phyloP scores from a whole-genome alignment of 1,139 yeast species.

The Geotrichum reessii region DNA sequence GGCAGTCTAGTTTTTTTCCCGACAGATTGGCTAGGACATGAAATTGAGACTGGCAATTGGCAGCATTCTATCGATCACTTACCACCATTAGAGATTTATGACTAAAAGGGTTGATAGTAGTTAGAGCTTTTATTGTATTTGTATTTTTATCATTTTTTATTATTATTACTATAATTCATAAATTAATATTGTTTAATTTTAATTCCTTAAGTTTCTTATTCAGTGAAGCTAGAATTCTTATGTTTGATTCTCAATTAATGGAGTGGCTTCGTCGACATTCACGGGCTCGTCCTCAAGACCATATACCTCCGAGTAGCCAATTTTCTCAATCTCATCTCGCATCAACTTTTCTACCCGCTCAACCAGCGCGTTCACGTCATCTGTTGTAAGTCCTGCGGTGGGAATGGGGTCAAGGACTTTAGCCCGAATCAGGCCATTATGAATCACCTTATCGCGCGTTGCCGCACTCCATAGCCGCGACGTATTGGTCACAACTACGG shows the following conservation, averaged over 20 bases:
- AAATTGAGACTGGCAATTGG: constrained; percentile 84
- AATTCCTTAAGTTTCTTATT: too few species aligned
- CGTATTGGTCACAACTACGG: constrained; percentile 81
- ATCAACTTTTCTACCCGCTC: constrained; percentile 38
- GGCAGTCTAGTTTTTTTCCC: constrained; percentile 92
- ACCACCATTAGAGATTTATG: constrained; percentile 93
- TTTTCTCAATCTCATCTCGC: constrained; percentile 22
- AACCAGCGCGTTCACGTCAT: constrained; percentile 52
- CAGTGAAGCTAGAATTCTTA: too few species aligned
- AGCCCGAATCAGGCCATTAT: constrained; percentile 54
- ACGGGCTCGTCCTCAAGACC: not conserved
- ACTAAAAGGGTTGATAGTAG: constrained; percentile 37
- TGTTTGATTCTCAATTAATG: not conserved
- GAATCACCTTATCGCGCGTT: constrained; percentile 25
- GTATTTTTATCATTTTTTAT: not conserved
- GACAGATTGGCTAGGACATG: constrained; percentile 80
- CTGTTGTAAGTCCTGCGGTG: constrained; percentile 53
- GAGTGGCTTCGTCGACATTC: not conserved
- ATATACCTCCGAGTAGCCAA: not conserved
- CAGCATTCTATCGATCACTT: constrained; percentile 87
- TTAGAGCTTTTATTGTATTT: not conserved
- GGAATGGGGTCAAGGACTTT: constrained; percentile 64
- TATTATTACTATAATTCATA: not conserved
- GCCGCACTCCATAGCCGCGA: constrained; percentile 46
- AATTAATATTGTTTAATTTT: not conserved